Conservation (phyloP, 148 eudicot genomes). For the Fallopia convolvulus region DNA sequence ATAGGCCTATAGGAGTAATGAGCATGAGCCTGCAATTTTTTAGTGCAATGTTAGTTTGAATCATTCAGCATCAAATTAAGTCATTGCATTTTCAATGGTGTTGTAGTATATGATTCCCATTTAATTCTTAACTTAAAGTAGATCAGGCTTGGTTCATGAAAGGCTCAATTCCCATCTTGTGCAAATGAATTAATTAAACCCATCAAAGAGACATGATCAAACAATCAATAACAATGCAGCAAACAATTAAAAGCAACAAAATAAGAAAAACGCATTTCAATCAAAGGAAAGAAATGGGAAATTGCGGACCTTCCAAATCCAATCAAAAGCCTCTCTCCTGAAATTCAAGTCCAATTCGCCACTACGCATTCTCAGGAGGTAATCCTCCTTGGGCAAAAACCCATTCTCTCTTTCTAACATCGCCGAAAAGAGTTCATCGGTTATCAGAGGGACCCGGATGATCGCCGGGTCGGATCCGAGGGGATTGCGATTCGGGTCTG, state of each 20-base stretch:
- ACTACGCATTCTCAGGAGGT: slow-evolving; percentile 48
- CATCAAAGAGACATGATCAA: not conserved
- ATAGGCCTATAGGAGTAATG: slow-evolving; percentile 54
- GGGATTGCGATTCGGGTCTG: not conserved
- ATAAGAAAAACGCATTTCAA: not conserved
- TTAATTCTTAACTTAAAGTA: too few species aligned
- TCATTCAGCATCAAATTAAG: not conserved
- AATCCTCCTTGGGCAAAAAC: slow-evolving; percentile 54
- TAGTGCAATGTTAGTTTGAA: not conserved
- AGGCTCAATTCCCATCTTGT: not conserved
- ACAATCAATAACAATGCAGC: not conserved
- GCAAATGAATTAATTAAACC: not conserved
- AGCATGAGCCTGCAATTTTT: slow-evolving; percentile 52
- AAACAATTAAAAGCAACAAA: not conserved
- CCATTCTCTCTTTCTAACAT: slow-evolving; percentile 50
- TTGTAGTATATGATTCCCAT: too few species aligned
- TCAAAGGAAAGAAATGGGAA: not conserved
- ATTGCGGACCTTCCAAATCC: slow-evolving; percentile 71
- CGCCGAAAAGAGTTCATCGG: slow-evolving; percentile 41
- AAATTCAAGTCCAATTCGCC: slow-evolving; percentile 44
- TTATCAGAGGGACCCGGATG: slow-evolving; percentile 23
- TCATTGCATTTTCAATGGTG: not conserved
- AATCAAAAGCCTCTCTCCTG: slow-evolving; percentile 62
- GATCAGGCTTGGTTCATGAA: not conserved
- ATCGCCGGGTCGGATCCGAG: slow-evolving; percentile 21